Evolutionary conservation across 2,329 filamentous ascomycete species (phyloP).

Genomic region (Colletotrichum cordylinicola): DNA sequence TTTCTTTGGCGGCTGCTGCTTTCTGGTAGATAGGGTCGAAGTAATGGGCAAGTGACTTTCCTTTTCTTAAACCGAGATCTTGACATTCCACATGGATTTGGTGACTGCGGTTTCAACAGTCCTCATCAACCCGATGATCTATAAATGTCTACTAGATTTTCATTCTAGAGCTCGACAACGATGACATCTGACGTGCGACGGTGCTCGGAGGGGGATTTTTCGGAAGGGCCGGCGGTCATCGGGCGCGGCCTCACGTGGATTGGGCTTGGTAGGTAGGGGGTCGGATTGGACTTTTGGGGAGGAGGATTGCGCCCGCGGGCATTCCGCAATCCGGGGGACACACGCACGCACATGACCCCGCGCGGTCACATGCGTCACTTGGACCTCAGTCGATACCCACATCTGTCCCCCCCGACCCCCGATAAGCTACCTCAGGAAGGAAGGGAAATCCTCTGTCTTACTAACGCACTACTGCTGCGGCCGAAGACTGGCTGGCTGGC

Average conservation of each 20-base stretch:
- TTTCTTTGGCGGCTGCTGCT: conserved; percentile 4
- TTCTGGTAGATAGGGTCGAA: conserved; percentile 21
- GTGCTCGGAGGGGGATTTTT: not conserved
- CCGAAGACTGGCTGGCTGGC: not conserved
- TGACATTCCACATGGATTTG: not conserved
- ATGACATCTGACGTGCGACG: not conserved
- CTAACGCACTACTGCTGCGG: not conserved
- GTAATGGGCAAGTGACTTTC: conserved; percentile 18
- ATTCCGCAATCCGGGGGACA: not conserved
- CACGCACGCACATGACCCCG: conserved; percentile 3
- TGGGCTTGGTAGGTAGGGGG: not conserved
- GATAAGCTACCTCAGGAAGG: not conserved
- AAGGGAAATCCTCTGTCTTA: not conserved
- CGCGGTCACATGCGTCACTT: conserved; percentile 4
- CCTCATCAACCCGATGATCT: not conserved
- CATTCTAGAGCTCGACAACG: not conserved
- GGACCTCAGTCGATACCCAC: not conserved
- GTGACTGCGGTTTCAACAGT: not conserved
- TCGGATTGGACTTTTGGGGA: not conserved
- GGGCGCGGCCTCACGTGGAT: not conserved
- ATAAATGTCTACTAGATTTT: not conserved
- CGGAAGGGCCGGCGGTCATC: conserved; percentile 10
- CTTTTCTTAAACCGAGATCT: not conserved
- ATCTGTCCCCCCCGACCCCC: not conserved
- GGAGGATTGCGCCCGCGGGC: not conserved